These are phyloP conservation scores for Babesia gibsoni DNA, from an alignment of 169 alveolate species.

Conservation along the genomic window DNA sequence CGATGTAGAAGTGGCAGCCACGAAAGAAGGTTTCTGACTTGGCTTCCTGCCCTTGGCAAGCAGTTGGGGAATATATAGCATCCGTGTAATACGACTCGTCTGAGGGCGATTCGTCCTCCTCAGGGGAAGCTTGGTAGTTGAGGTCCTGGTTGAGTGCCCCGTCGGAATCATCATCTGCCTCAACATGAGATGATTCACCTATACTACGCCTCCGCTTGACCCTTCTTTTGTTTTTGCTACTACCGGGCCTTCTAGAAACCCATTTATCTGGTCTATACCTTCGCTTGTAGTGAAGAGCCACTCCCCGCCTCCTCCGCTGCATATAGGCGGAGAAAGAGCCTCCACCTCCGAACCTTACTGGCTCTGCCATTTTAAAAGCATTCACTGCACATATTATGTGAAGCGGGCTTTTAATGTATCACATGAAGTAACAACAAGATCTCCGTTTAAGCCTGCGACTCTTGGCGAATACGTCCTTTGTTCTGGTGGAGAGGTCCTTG, in stretches of 20 bases:
- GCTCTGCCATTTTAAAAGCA: neutral
- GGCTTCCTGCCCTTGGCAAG: no score
- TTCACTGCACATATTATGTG: neutral
- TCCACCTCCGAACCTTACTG: constrained; percentile 31
- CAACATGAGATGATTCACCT: neutral
- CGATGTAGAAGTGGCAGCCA: constrained; percentile 41
- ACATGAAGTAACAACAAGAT: constrained; percentile 56
- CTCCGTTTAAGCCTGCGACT: constrained; percentile 50
- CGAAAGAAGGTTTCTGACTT: neutral
- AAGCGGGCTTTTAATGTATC: neutral
- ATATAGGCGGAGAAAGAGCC: constrained; percentile 29
- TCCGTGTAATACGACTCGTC: no score
- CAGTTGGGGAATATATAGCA: no score
- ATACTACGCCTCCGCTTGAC: no score
- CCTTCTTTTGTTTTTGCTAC: no score
- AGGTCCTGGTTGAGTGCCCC: neutral
- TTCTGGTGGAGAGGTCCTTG: constrained; percentile 56
- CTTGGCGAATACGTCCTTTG: constrained; percentile 53
- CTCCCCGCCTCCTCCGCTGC: constrained; percentile 33
- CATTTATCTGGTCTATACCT: neutral
- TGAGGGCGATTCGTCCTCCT: neutral
- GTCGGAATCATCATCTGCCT: neutral
- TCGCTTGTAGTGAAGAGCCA: constrained; percentile 15
- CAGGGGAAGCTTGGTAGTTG: neutral
- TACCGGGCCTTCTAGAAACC: no score